Base-by-base conservation (phyloP, 371 early-diverging fungal species). In the Vairimorpha ceranae region DNA sequence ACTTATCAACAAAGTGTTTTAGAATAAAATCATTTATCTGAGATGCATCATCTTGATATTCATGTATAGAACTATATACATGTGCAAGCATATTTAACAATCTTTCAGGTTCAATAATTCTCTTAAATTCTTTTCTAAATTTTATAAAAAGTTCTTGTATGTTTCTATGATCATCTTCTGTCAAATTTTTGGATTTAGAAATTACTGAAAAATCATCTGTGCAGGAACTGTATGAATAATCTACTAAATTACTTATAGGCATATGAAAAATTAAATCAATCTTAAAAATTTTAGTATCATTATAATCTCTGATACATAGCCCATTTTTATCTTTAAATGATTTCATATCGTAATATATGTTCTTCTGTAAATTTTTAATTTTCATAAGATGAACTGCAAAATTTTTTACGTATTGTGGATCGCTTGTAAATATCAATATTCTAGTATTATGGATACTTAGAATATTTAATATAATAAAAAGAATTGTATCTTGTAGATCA, bases 21-120 rank as follows among this genome's bases (percentile, higher is more conserved):
- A 30, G 2, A 12, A 61, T 61, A 38, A 61, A 61, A 3, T 36
- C 61, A n/a, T 25, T 33, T 7, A 30, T 30, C 6, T 36, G 21
- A 10, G 32, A n/a, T 36, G 25, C 14, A 30, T 61, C 29, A 35
- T 61, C 61, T 29, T 10, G 32, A 35, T 30, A 30, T 35, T 61
- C 36, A 30, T 36, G 10, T 32, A 61, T 35, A 10, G 61, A 61
- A 25, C 4, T 33, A 29, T 61, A 61, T 35, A 61, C n/a, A 61
- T 1, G 8, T 14, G 33, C 4, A 14, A 61, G 61, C 36, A 38
- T 35, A 61, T 61, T 36, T 21, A 61, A 61, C 15, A 61, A 35
- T 61, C 61, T 61, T 38, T 61, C 61, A 35, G 61, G 61, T 21
- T 33, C 61, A 30, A 61, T 30, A 10, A 35, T 19, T 21, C 61